Conservation (phyloP, 2,329 filamentous ascomycete species). For the Trichophyton verrucosum region DNA sequence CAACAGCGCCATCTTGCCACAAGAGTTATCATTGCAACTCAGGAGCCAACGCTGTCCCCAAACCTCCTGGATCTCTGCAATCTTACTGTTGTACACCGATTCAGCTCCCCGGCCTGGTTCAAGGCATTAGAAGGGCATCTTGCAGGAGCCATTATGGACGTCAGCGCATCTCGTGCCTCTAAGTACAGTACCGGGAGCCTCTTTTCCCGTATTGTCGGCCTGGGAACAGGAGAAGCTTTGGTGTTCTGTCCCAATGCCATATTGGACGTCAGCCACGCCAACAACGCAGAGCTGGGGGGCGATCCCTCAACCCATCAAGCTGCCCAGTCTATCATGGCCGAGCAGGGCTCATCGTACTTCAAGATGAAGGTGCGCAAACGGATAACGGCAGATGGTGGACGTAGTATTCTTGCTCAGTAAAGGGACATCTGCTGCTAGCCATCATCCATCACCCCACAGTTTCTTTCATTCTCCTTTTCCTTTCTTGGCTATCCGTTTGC, state of each 20-base stretch:
- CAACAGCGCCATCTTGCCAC: slow-evolving; percentile 58
- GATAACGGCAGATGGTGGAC: slow-evolving; percentile 35
- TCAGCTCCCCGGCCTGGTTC: slow-evolving; percentile 55
- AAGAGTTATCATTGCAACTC: slow-evolving; percentile 59
- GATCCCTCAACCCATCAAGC: background rate
- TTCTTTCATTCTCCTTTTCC: background rate
- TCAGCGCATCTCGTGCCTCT: slow-evolving; percentile 14
- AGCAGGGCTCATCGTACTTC: slow-evolving; percentile 23
- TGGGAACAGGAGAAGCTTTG: slow-evolving; percentile 39
- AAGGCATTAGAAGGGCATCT: slow-evolving; percentile 36
- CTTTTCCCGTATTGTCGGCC: slow-evolving; percentile 37
- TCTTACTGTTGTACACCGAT: slow-evolving; percentile 60
- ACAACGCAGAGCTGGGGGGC: background rate
- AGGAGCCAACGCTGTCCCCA: slow-evolving; percentile 61
- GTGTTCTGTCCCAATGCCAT: slow-evolving; percentile 38
- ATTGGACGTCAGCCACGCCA: slow-evolving; percentile 19
- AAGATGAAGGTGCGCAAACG: slow-evolving; percentile 30
- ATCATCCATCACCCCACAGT: background rate
- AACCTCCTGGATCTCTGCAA: slow-evolving; percentile 59
- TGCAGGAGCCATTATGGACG: slow-evolving; percentile 27
- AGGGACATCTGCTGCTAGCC: background rate
- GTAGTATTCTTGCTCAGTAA: slow-evolving; percentile 24
- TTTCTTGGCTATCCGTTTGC: background rate
- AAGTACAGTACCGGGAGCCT: slow-evolving; percentile 19
- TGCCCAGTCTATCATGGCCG: background rate